A percentile compares a stretch with the other conserved stretches of the same genome.
phyloP scores from a whole-genome alignment of 495 filamentous ascomycete species.

The Terfezia boudieri region DNA sequence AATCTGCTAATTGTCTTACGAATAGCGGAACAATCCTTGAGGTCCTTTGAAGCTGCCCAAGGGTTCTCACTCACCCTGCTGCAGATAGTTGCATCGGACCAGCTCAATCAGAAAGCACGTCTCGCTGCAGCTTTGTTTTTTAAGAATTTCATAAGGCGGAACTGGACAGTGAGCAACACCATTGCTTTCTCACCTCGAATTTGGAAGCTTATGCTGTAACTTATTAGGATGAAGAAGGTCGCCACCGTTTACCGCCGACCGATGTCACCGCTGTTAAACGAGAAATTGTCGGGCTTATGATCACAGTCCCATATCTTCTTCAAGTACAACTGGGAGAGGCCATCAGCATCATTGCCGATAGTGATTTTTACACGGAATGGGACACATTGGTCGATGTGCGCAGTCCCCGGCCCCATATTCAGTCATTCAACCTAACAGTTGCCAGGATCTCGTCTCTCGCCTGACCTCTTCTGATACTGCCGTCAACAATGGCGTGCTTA shows the following conservation, averaged over 20 bases:
- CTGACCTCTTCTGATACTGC: conserved; percentile 52
- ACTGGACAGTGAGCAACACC: conserved; percentile 42
- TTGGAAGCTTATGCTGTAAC: conserved; percentile 3
- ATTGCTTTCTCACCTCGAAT: not conserved
- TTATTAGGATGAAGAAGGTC: conserved; percentile 62
- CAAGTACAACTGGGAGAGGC: conserved; percentile 90
- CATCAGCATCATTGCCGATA: conserved; percentile 90
- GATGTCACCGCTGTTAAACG: conserved; percentile 79
- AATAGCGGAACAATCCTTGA: conserved; percentile 61
- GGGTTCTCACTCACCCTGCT: conserved; percentile 75
- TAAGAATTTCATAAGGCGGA: conserved; percentile 90
- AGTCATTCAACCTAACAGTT: too few species aligned
- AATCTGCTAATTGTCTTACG: not conserved
- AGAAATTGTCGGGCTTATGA: conserved; percentile 92
- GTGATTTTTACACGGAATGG: conserved; percentile 92
- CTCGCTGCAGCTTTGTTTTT: conserved; percentile 86
- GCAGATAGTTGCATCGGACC: conserved; percentile 57
- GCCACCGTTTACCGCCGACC: conserved; percentile 55
- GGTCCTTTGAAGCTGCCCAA: conserved; percentile 50
- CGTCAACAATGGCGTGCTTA: conserved; percentile 78
- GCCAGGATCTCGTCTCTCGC: conserved; percentile 66
- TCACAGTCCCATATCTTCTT: conserved; percentile 60
- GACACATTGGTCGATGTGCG: conserved; percentile 62
- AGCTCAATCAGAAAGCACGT: conserved; percentile 47
- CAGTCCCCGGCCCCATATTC: conserved; percentile 8